Base-by-base conservation (phyloP, 305 asterid species). In the Fraxinus floribunda region DNA sequence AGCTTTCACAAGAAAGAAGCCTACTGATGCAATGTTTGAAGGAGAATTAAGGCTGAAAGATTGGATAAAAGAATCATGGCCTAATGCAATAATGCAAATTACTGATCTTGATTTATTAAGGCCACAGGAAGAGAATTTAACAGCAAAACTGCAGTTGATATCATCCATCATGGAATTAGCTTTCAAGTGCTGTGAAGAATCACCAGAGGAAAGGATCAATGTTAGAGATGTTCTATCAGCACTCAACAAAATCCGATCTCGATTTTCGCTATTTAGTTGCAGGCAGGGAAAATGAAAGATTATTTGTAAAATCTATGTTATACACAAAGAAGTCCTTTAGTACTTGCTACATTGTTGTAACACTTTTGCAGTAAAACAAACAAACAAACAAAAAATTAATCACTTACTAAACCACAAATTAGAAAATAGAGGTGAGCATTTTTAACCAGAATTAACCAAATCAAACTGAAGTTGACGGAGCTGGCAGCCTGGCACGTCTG, bases 161-260 rank as follows among this genome's bases (percentile, higher is more conserved):
- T 57, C 85, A 22, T 80, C 78, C 22, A 79, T 85, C 44, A 78
- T 89, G 87, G 80, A 87, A 55, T 86, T 87, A 81, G 89, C 90
- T 38, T 75, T 87, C 80, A 81, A 80, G 26, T 89, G 92, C 81
- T 82, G 86, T 49, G 74, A 30, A 7, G 85, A 84, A 8, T 18
- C 26, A 71, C 84, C 87, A 18, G 84, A 68, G 15, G 87, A 87
- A 46, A 81, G 86, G 77, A 79, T 80, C 44, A 78, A 74, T 38
- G 79, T 80, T 78, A 81, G 46, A 52, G 89, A 84, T 49, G 89
- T 79, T 49, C 78, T 72, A 3, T 35, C 83, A 16, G 32, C 76
- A 39, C 29, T 89, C 66, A 46, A 39, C 20, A 87, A 86, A 68
- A 84, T 87, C 78, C 80, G 38, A 79, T 26, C 38, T 29, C 38